phyloP scores from a whole-genome alignment of 352 stramenopile genomes.

The Pythium sp. region DNA sequence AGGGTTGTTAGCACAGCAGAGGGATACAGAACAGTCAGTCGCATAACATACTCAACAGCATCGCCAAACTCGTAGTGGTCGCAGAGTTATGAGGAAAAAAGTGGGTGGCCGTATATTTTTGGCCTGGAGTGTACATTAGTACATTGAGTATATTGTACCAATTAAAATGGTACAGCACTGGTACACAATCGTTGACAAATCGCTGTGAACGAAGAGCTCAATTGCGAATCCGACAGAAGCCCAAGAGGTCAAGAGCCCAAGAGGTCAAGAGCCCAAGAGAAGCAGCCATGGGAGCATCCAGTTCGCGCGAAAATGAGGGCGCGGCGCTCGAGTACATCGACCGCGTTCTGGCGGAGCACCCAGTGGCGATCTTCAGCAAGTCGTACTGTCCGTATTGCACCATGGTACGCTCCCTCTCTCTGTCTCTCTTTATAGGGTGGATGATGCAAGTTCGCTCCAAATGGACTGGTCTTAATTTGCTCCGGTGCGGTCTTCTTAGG shows the following conservation, averaged over 20 bases:
- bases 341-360: slow-evolving; percentile 40
- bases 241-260: not conserved
- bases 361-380: slow-evolving; percentile 90
- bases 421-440: not conserved
- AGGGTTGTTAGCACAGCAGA: too few species aligned
- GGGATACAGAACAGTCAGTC: too few species aligned
- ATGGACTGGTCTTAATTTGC: not conserved
- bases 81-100: too few species aligned
- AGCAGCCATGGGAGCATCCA: slow-evolving; percentile 33
- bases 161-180: not conserved
- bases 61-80: too few species aligned
- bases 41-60: too few species aligned
- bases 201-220: not conserved
- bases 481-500: slow-evolving; percentile 22
- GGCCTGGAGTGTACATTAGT: too few species aligned
- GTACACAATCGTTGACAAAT: too few species aligned
- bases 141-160: not conserved
- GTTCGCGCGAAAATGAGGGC: slow-evolving; percentile 45
- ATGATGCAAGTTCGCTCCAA: not conserved
- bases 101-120: too few species aligned
- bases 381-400: slow-evolving; percentile 93
- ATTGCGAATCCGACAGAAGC: not conserved
- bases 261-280: not conserved
- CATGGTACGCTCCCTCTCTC: slow-evolving; percentile 29
- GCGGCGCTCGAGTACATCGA: slow-evolving; percentile 60